Base-by-base conservation (phyloP, 345 rosid genomes). In the Nephelium lappaceum region DNA sequence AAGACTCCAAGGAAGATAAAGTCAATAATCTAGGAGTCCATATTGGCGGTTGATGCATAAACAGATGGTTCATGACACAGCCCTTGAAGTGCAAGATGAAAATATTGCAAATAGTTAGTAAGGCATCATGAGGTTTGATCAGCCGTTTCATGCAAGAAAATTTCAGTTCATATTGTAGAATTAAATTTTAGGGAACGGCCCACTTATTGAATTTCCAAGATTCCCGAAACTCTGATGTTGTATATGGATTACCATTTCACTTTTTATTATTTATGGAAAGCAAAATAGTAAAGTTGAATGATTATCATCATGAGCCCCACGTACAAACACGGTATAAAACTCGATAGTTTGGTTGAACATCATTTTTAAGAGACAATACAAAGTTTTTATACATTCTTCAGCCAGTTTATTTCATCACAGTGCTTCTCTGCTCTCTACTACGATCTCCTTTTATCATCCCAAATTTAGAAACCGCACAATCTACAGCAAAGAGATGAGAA, bases 401-500 rank as follows among this genome's bases (percentile, higher is more conserved):
- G 43, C 14, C 69, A 67, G 7, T 39, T 38, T 15, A 67, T 21
- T 67, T 67, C 24, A 67, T 42, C 42, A 45, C 14, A 71, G 53
- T 21, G 23, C 1, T 7, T 49, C 23, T 31, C 62, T 39, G 11
- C 8, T 53, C n/a, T 53, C 24, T n/a, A 7, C 62, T 7, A 38
- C 43, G 4, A 19, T 8, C 43, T 25, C 43, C 14, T 53, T 25
- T 49, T 7, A 8, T 27, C 16, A 16, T 47, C 24, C 62, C 51
- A 18, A 75, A 68, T 11, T 67, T 61, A 14, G 83, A 61, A 45
- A 21, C 71, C 8, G 55, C 55, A 0, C 75, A 74, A 41, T 80
- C 75, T n/a, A 15, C 69, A 2, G 71, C 18, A 27, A 80, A 73
- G 14, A 73, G 61, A 61, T 70, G 51, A 4, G 78, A 74, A 49